Base-by-base conservation (phyloP, 495 filamentous ascomycete genomes). In the Aspergillus saccharolyticus region DNA sequence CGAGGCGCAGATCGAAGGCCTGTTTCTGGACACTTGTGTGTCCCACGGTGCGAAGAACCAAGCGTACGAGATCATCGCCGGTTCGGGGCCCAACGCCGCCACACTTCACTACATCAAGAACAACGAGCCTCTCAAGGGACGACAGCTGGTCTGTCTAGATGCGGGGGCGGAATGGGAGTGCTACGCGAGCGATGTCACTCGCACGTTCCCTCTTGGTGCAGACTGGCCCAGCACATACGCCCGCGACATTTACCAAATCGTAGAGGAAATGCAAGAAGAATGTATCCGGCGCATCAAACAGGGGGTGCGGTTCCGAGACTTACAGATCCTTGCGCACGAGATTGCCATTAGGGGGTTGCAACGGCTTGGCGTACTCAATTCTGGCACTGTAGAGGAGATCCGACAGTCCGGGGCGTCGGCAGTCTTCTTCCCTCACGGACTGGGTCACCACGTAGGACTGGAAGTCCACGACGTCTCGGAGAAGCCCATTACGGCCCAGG, bases 361-460 rank as follows among this genome's bases (percentile, higher is more conserved):
- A 54, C 66, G 75, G 25, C 76, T 97, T 8, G 89, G 89, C 12
- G 79, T 97, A 43, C 61, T 86, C 39, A 70, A 67, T 45, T 60
- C 59, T 44, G 87, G 85, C 4, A 79, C 72, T 0, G 75, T 73
- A 6, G 73, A 79, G 2, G 90, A 91, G 56, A 85, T 95, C 57
- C 78, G 83, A 48, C 61, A 74, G 42, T 81, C 83, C 2, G 87
- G 91, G 28, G 89, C 85, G 19, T 83, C 83, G 3, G 76, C 81
- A 22, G 86, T 89, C 0, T 97, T 96, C 73, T 95, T 96, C 72
- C 92, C 93, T 2, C 93, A 97, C 69, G 93, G 93, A 1, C 76
- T 93, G 15, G 89, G 89, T 12, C 91, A 97, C 69, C 89, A 96
- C 68, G 76, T 96, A 33, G 93, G 93, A 0, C 78, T 97, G 16